Conservation (phyloP, 192 early-diverging fungal genomes). For the Gaertneriomyces semiglobifer region DNA sequence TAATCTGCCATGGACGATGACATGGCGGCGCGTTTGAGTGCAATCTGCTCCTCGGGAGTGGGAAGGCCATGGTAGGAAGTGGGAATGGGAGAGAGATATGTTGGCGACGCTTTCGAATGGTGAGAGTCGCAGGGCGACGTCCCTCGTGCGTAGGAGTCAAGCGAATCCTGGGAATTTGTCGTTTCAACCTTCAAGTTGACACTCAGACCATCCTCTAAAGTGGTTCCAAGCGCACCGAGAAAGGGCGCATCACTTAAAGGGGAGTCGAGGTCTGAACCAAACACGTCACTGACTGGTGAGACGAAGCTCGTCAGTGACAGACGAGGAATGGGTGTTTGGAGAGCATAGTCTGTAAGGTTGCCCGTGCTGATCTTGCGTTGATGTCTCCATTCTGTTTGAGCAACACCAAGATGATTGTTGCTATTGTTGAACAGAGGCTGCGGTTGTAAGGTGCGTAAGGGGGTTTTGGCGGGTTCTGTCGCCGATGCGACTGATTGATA, state of each 20-base stretch:
- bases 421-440: neutral
- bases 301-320: too few species aligned
- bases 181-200: neutral
- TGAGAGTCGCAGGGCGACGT: slow-evolving; percentile 28
- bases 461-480: neutral
- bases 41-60: slow-evolving; percentile 5
- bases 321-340: too few species aligned
- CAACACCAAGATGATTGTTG: neutral
- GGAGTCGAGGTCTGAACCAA: neutral
- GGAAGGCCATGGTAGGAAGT: slow-evolving; percentile 3
- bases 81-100: too few species aligned
- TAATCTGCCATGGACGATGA: too few species aligned
- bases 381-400: too few species aligned
- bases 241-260: neutral
- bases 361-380: too few species aligned
- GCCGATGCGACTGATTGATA: slow-evolving; percentile 1
- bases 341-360: too few species aligned
- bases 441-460: neutral
- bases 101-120: neutral
- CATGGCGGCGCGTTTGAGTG: neutral
- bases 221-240: neutral
- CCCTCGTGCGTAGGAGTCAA: neutral
- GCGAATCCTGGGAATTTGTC: slow-evolving; percentile 13
- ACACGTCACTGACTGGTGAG: too few species aligned
- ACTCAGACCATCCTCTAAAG: neutral